Percentiles rank a stretch among this genome's conserved stretches.
These are phyloP conservation scores for Apiotrichum siamense DNA, from an alignment of 1,284 basidiomycete genomes.

Conservation along the genomic window DNA sequence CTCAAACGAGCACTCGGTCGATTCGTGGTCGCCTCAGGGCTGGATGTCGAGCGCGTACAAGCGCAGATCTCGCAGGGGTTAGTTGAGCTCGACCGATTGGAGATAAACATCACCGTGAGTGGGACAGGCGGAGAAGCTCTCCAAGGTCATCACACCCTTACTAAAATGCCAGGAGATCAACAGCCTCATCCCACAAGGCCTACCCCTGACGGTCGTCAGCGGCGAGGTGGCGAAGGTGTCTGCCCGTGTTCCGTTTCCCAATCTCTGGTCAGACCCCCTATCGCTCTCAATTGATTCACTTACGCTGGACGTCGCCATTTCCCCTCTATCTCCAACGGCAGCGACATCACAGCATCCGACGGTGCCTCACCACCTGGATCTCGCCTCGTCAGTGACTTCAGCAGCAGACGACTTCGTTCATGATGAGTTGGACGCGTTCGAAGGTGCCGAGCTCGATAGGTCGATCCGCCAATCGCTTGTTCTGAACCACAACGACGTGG, in stretches of 20 bases:
- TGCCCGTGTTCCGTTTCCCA: conserved; percentile 52
- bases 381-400: conserved; percentile 69
- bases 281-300: conserved; percentile 56
- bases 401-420: conserved; percentile 79
- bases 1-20: conserved; percentile 77
- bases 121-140: too few relatives aligned
- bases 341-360: not conserved
- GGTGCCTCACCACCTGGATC: conserved; percentile 45
- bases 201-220: conserved; percentile 64
- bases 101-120: conserved; percentile 67
- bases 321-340: conserved; percentile 51
- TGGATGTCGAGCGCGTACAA: conserved; percentile 80
- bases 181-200: conserved; percentile 55
- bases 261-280: conserved; percentile 43
- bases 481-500: conserved; percentile 27
- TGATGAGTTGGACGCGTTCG: conserved; percentile 64
- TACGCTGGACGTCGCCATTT: conserved; percentile 60
- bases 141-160: too few relatives aligned
- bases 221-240: conserved; percentile 69
- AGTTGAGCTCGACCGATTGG: conserved; percentile 75
- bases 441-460: conserved; percentile 65
- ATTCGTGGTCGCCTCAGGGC: conserved; percentile 77
- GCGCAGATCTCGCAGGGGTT: conserved; percentile 84
- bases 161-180: conserved; percentile 65
- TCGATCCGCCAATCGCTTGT: conserved; percentile 53